Evolutionary conservation across 352 stramenopile species (phyloP), one percentile per base, ranked within the genome.

Genomic region (Globisporangium cystogenes): DNA sequence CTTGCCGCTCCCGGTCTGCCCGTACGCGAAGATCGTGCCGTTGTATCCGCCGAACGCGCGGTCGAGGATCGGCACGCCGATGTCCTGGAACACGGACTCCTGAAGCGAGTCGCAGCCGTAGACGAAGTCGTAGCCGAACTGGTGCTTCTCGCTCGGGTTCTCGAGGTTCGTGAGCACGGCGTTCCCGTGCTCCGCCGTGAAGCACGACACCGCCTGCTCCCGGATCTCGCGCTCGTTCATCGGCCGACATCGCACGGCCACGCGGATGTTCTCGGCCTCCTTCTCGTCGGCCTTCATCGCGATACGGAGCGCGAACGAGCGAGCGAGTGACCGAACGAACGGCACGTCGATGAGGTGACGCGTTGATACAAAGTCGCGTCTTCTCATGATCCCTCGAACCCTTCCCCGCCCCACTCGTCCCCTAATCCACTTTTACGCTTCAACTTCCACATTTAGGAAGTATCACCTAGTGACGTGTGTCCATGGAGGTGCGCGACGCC

Each of bases 231-330:
- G 87, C 26, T 88, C 67, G 54, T 90, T 96, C 68, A 98, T 90
- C n/a, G 90, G 91, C 4, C 91, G 84, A 54, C 86, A 96, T 53
- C 87, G 86, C 65, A 97, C 90, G 4, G 91, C 90, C 33, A 97
- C 91, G 53, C 85, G 82, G 57, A 97, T 94, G 72, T 97, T 97
- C 53, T 91, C 82, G 33, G 76, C 79, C 52, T 93, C 80, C 53
- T 90, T 86, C 48, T 87, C 76, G 27, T 92, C 82, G 36, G 77
- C 53, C 60, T 87, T 89, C 77, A 89, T 91, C 14, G 43, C 14
- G 36, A n/a, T n/a, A n/a, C n/a, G n/a, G n/a, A n/a, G n/a, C n/a
- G n/a, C n/a, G n/a, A n/a, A n/a, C n/a, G n/a, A 29, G 26, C 26
- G 26, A 29, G 3, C 26, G 26, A 29, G 26, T 6, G 26, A 29